Conservation (phyloP, 2,329 filamentous ascomycete genomes). For the Pseudocercospora cruenta region DNA sequence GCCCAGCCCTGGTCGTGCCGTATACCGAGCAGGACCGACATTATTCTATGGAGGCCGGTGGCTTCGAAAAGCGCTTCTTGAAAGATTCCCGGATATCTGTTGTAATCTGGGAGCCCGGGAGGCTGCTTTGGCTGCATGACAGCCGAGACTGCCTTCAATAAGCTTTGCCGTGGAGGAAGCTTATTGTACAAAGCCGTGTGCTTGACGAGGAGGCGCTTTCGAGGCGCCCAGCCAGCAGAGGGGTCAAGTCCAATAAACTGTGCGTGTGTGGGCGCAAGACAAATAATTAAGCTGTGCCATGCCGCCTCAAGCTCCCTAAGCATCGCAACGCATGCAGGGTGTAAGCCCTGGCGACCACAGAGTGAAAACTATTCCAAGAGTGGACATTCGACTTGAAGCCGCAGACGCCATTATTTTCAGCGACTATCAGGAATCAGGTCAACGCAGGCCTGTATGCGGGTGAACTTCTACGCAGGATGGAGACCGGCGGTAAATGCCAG, state of each 20-base stretch:
- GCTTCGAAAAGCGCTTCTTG: background rate
- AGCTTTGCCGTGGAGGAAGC: background rate
- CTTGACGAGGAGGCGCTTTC: slow-evolving; percentile 5
- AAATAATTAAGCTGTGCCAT: slow-evolving; percentile 64
- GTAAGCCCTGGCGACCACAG: background rate
- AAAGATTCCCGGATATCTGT: background rate
- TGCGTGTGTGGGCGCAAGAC: background rate
- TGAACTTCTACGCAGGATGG: background rate
- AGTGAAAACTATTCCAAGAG: background rate
- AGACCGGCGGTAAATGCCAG: background rate
- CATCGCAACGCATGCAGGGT: slow-evolving; percentile 75
- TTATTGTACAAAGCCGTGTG: background rate
- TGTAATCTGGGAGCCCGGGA: background rate
- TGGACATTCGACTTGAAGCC: background rate
- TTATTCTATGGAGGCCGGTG: background rate
- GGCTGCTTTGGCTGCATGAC: background rate
- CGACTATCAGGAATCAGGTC: background rate
- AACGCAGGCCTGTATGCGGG: background rate
- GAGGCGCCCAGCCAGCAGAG: background rate
- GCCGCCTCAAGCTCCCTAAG: slow-evolving; percentile 86
- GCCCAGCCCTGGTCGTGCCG: background rate
- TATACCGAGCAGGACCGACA: background rate
- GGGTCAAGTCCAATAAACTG: background rate
- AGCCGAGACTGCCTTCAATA: background rate
- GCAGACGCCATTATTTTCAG: background rate